phyloP scores from a whole-genome alignment of 148 eudicot species.

The Cornus kousa region DNA sequence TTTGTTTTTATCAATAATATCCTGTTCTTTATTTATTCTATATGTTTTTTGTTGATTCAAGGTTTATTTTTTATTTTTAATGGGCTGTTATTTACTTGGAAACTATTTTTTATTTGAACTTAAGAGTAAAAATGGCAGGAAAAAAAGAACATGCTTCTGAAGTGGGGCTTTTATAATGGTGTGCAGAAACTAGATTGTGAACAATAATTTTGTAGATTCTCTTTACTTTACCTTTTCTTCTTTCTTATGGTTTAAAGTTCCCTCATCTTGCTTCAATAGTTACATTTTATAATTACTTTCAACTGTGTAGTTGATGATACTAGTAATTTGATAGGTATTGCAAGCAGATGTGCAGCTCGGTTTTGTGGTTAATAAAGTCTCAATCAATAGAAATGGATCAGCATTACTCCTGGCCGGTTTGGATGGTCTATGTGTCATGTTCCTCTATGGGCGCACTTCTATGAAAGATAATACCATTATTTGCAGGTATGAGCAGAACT shows the following conservation, averaged over 20 bases:
- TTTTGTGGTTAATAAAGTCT: constrained; percentile 61
- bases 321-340: constrained; percentile 54
- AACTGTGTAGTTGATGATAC: constrained; percentile 15
- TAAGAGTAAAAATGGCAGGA: neutral
- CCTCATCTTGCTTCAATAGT: neutral
- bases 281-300: neutral
- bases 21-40: too few relatives aligned
- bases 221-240: neutral
- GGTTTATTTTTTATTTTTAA: too few relatives aligned
- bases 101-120: too few relatives aligned
- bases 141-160: neutral
- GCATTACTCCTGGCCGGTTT: constrained; percentile 68
- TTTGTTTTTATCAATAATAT: too few relatives aligned
- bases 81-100: too few relatives aligned
- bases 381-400: constrained; percentile 79
- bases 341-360: constrained; percentile 54
- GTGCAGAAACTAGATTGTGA: neutral
- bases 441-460: constrained; percentile 66
- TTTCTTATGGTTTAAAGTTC: neutral
- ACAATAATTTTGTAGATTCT: neutral
- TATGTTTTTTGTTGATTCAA: too few relatives aligned
- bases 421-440: constrained; percentile 65
- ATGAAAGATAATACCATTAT: constrained; percentile 47
- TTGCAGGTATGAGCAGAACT: constrained; percentile 60
- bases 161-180: neutral